Evolutionary conservation across 2,329 filamentous ascomycete species (phyloP).

Genomic region (Botrytis elliptica): DNA sequence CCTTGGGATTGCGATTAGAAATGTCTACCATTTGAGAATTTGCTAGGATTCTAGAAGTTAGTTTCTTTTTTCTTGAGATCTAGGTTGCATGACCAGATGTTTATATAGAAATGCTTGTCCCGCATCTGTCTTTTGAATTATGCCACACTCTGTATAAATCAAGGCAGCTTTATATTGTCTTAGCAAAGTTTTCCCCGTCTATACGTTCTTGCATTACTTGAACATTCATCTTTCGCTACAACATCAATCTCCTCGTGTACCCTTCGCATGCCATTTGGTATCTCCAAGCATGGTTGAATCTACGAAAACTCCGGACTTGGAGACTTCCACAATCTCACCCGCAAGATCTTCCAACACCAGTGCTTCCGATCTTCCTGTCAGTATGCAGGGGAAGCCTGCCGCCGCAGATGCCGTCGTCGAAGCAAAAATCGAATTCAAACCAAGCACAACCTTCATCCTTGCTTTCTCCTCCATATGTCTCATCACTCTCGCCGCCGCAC

Average conservation of each 20-base stretch:
- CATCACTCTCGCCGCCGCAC: conserved; percentile 59
- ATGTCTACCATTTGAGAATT: neutral
- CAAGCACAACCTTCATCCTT: conserved; percentile 30
- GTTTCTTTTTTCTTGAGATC: neutral
- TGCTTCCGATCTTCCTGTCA: neutral
- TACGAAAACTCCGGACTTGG: neutral
- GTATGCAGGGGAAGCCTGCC: neutral
- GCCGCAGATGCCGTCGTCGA: too few relatives aligned
- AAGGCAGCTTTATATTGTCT: neutral
- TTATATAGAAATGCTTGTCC: neutral
- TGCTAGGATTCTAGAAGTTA: neutral
- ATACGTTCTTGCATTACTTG: neutral
- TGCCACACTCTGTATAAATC: neutral
- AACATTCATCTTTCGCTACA: too few relatives aligned
- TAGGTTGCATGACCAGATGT: neutral
- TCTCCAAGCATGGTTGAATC: neutral
- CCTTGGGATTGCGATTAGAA: neutral
- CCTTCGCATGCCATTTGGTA: neutral
- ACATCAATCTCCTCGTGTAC: neutral
- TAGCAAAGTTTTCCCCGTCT: neutral
- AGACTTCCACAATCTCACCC: neutral
- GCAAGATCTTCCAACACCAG: neutral
- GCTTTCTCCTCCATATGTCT: conserved; percentile 40
- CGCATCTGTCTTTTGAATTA: neutral
- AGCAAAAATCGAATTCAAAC: conserved; percentile 29